phyloP scores from a whole-genome alignment of 2,329 filamentous ascomycete genomes.

The Alternaria metachromatica region DNA sequence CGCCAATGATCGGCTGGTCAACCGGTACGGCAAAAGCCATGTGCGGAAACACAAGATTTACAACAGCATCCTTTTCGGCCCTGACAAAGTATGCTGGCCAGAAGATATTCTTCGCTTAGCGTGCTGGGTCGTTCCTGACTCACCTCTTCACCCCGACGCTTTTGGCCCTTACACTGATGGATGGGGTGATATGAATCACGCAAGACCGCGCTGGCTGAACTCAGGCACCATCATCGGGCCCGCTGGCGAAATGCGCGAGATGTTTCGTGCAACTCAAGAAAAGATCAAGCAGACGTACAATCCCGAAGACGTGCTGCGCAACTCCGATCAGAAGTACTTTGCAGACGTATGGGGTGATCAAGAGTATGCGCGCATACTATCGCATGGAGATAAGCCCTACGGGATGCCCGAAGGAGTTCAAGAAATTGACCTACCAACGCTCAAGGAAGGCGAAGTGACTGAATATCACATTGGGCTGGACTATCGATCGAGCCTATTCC shows the following conservation, averaged over 20 bases:
- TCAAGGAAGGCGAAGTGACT: background rate
- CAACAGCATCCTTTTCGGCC: constrained; percentile 4
- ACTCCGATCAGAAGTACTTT: constrained; percentile 4
- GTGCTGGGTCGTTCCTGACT: background rate
- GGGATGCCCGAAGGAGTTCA: background rate
- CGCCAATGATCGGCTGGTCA: background rate
- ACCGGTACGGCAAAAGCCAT: background rate
- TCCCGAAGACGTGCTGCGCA: constrained; percentile 1
- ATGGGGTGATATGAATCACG: constrained; percentile 1
- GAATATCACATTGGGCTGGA: constrained; percentile 3
- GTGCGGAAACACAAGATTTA: background rate
- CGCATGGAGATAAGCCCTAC: background rate
- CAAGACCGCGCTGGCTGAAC: constrained; percentile 3
- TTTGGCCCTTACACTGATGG: constrained; percentile 2
- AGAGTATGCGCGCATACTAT: background rate
- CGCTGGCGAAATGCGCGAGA: background rate
- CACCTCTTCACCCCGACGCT: background rate
- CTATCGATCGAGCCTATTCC: background rate
- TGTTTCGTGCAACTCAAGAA: constrained; percentile 1
- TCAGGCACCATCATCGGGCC: constrained; percentile 3
- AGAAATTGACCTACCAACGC: background rate
- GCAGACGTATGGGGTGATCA: constrained; percentile 3
- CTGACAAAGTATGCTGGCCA: constrained; percentile 2
- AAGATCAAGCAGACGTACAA: constrained; percentile 1
- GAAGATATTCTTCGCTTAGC: background rate